Conservation (phyloP, 768 basidiomycete genomes). For the Pulveroboletus frians region DNA sequence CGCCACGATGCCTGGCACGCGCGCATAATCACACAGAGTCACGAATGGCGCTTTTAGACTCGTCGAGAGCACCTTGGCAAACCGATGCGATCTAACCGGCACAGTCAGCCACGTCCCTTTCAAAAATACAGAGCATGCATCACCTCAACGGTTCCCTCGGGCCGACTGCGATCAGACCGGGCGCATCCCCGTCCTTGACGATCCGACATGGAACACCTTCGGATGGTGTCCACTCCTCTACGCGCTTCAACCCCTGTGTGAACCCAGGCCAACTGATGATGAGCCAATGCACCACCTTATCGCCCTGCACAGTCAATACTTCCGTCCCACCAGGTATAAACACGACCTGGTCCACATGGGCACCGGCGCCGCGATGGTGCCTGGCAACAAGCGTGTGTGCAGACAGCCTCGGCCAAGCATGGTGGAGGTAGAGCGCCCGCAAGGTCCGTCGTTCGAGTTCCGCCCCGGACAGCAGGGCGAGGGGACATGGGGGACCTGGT, state of each 20-base stretch:
- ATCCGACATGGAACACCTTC: constrained; percentile 17
- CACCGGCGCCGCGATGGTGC: neutral
- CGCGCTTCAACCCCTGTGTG: constrained; percentile 10
- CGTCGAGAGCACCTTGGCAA: constrained; percentile 18
- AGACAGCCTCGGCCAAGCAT: constrained; percentile 17
- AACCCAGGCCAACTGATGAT: constrained; percentile 15
- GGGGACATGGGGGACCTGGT: constrained; percentile 13
- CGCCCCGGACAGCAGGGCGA: constrained; percentile 12
- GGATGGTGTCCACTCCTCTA: constrained; percentile 18
- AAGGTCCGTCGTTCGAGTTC: constrained; percentile 29
- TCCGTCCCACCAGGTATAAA: constrained; percentile 24
- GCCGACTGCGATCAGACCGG: constrained; percentile 19
- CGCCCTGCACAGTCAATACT: constrained; percentile 24
- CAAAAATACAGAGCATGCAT: neutral
- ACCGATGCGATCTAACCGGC: constrained; percentile 8
- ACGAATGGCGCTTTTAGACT: constrained; percentile 18
- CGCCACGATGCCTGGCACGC: constrained; percentile 18
- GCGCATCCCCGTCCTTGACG: constrained; percentile 15
- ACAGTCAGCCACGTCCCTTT: neutral
- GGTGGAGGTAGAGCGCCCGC: constrained; percentile 24
- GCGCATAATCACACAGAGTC: constrained; percentile 20
- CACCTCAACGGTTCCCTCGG: constrained; percentile 11
- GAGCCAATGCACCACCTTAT: constrained; percentile 22
- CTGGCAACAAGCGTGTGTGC: constrained; percentile 11
- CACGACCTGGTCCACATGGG: constrained; percentile 24